Evolutionary conservation across 306 rosid genomes (phyloP), one percentile per base, ranked within the genome.

Genomic region (Psophocarpus tetragonolobus): DNA sequence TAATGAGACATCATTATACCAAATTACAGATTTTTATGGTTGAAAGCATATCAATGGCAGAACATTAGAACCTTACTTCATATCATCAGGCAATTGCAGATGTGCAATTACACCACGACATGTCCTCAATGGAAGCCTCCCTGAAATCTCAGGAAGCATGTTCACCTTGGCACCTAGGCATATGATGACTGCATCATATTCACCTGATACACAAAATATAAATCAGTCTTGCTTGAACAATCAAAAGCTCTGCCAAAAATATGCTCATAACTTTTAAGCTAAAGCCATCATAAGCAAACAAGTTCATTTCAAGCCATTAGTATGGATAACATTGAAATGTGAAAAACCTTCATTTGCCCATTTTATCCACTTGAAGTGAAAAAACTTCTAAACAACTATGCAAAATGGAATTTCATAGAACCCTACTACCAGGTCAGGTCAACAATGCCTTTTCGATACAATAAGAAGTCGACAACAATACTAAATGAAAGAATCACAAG

Each of bases 101-200:
- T 95, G 90, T 15, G 90, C 91, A 83, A 92, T 90, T 8, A 95
- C 91, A 71, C 98, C 98, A 75, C 98, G 87, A 68, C 98, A 91
- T 10, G 93, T 89, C 83, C 97, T 91, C 84, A 95, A 80, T 56
- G 97, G 98, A 86, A 95, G 93, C 87, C 79, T 89, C 82, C 97
- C 97, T 36, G 89, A 77, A 65, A 95, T 89, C 80, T 95, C 97
- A 39, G 92, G 92, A 82, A 95, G 92, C 85, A 83, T 84, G 80
- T 87, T 90, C 20, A 80, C 93, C 54, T 89, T 91, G 83, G 96
- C 97, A 73, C 98, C 98, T 27, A 95, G 82, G 87, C 98, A 91
- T 75, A 95, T 50, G 48, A 91, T 80, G 61, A 92, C 90, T 20
- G 96, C 97, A 60, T 95, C 87, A 72, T 95, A 95, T 72, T 91